phyloP scores from a whole-genome alignment of 495 filamentous ascomycete genomes.

The Delitschia confertaspora region DNA sequence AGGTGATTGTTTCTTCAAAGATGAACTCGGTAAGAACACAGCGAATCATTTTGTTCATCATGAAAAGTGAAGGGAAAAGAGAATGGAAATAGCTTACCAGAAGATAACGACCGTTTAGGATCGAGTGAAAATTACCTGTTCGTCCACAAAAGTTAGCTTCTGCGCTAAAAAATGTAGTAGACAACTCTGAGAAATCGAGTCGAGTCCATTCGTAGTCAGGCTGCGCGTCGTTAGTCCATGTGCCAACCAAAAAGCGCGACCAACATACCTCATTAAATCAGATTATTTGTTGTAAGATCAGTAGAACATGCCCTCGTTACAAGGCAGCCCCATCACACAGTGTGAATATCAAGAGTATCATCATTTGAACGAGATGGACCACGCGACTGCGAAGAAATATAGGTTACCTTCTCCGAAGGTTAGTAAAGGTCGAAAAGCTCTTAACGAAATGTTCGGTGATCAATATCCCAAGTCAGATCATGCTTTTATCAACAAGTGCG shows the following conservation, averaged over 20 bases:
- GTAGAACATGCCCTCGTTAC: slow-evolving; percentile 36
- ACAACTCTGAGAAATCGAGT: neutral
- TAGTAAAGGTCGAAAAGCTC: neutral
- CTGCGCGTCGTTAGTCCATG: slow-evolving; percentile 15
- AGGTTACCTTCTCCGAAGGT: slow-evolving; percentile 14
- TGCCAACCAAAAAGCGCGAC: neutral
- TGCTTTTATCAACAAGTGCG: slow-evolving; percentile 94
- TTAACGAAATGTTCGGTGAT: slow-evolving; percentile 43
- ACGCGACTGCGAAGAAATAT: slow-evolving; percentile 16
- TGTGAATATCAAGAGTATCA: slow-evolving; percentile 95
- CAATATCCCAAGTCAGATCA: too few species aligned
- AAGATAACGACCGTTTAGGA: neutral
- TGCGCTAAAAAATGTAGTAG: too few species aligned
- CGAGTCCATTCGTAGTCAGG: slow-evolving; percentile 30
- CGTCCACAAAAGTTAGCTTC: too few species aligned
- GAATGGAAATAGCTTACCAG: neutral
- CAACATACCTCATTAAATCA: slow-evolving; percentile 93
- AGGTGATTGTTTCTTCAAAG: slow-evolving; percentile 78
- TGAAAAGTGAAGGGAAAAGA: slow-evolving; percentile 27
- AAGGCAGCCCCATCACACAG: slow-evolving; percentile 76
- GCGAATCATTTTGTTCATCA: slow-evolving; percentile 67
- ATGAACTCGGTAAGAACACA: slow-evolving; percentile 67
- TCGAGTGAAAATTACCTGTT: too few species aligned
- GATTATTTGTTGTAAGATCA: slow-evolving; percentile 87
- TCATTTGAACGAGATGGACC: slow-evolving; percentile 43